A percentile compares a stretch with the other conserved stretches of the same genome.
Conservation (phyloP, 2,329 filamentous ascomycete species). For the Torrubiellomyces zombiae region DNA sequence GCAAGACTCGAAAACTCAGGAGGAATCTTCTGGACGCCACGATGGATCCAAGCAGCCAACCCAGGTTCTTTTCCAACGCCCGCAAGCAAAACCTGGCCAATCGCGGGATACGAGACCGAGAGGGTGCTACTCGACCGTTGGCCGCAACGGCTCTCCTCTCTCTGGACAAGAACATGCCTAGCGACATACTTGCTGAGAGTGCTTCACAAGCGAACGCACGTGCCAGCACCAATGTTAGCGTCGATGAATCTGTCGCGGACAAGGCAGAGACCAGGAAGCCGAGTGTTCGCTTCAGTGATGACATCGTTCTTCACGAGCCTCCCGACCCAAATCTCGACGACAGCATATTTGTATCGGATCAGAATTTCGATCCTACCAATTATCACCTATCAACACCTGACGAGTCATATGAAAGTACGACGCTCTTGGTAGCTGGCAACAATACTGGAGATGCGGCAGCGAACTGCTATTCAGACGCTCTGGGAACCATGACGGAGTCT, state of each 20-base stretch:
- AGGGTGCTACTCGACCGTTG: too few species aligned
- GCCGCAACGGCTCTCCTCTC: constrained; percentile 10
- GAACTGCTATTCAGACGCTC: too few species aligned
- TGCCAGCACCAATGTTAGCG: too few species aligned
- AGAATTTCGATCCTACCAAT: neutral
- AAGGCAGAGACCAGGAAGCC: constrained; percentile 1
- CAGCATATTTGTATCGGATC: constrained; percentile 3
- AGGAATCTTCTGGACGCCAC: constrained; percentile 20
- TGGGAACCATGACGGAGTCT: too few species aligned
- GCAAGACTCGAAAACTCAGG: constrained; percentile 21
- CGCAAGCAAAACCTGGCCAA: too few species aligned
- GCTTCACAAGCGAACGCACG: too few species aligned
- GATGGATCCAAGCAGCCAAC: constrained; percentile 21
- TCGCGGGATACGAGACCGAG: too few species aligned
- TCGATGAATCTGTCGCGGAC: neutral
- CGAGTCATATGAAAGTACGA: neutral
- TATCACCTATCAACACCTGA: neutral
- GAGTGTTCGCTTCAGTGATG: constrained; percentile 4
- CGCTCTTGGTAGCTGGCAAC: too few species aligned
- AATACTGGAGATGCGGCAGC: too few species aligned
- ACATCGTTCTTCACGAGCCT: neutral
- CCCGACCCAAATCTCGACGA: neutral
- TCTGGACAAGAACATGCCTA: too few species aligned
- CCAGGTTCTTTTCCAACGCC: constrained; percentile 27
- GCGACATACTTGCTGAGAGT: too few species aligned